Base-by-base conservation (phyloP, 768 basidiomycete genomes). In the Leccinum subgranulosum region DNA sequence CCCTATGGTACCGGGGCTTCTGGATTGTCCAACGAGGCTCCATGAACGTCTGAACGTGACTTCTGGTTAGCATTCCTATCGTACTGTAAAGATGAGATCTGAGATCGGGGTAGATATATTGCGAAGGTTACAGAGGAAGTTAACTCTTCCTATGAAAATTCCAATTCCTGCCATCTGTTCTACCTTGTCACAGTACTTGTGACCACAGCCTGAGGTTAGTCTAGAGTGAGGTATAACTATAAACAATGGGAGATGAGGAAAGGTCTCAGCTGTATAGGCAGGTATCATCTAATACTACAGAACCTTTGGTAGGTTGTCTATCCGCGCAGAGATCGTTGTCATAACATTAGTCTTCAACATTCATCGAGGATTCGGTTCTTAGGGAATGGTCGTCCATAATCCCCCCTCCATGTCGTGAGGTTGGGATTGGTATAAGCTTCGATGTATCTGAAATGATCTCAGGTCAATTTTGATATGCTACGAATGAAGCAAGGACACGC, bases 361-460 rank as follows among this genome's bases (percentile, higher is more conserved):
- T 75, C 61, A 33, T 71, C 73, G n/a, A 77, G 66, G 62, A 82
- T 74, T 15, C 53, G 68, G 66, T 81, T 86, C 69, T 79, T 83
- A 4, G 84, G 84, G 64, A 80, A 74, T 9, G 75, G 55, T 58
- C 81, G 79, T 4, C 66, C 61, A 56, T 69, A 81, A 55, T 81
- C 81, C 25, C 74, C 73, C 46, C 15, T 66, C 82, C 77, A 76
- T 5, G 74, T 78, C 43, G 76, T 76, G 17, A 77, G 65, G 50
- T 74, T 72, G 6, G 86, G 74, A 64, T 93, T 87, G 12, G 78
- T 82, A 66, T 93, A 93, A 3, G 88, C 86, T 56, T 86, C 83
- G 19, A 78, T 70, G 66, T 88, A 83, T 56, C 84, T 86, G 58
- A 34, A 62, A 53, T 39, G 1, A 17, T 34, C 23, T 60, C 23